These are phyloP conservation scores for Fusarium sambucinum DNA, from an alignment of 2,329 filamentous ascomycete genomes.

Conservation along the genomic window DNA sequence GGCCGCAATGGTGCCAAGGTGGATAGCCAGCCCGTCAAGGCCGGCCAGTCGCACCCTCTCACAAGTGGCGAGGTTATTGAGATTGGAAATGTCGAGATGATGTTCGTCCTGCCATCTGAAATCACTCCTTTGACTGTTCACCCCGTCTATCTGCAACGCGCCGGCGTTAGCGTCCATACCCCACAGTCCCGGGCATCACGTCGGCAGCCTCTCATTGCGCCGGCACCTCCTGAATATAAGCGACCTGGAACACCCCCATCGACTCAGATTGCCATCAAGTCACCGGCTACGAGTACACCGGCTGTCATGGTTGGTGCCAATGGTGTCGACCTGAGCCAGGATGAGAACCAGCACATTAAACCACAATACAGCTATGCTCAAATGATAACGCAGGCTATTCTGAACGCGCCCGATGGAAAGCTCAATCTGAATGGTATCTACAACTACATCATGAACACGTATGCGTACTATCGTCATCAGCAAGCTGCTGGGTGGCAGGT, in stretches of 20 bases:
- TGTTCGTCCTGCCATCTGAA: conserved; percentile 92
- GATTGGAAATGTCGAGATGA: conserved; percentile 95
- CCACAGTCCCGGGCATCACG: conserved; percentile 48
- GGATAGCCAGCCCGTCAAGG: conserved; percentile 78
- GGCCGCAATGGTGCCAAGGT: conserved; percentile 92
- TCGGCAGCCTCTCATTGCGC: conserved; percentile 65
- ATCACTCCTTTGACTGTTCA: conserved; percentile 75
- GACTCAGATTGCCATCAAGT: conserved; percentile 51
- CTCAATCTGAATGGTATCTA: conserved; percentile 94
- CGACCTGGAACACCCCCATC: conserved; percentile 72
- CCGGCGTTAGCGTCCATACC: conserved; percentile 61
- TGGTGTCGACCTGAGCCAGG: conserved; percentile 81
- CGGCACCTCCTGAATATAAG: conserved; percentile 70
- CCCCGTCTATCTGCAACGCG: conserved; percentile 76
- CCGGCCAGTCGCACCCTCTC: conserved; percentile 74
- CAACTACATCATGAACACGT: conserved; percentile 88
- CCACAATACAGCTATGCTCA: conserved; percentile 97
- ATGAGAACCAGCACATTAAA: conserved; percentile 90
- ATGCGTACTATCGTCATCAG: conserved; percentile 92
- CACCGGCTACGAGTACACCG: conserved; percentile 53
- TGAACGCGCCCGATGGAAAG: conserved; percentile 87
- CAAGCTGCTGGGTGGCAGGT: conserved; percentile 88
- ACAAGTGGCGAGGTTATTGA: conserved; percentile 92
- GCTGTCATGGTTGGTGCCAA: conserved; percentile 57
- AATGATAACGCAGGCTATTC: conserved; percentile 95